Evolutionary conservation across 306 rosid species (phyloP).

Genomic region (Trifolium pratense): DNA sequence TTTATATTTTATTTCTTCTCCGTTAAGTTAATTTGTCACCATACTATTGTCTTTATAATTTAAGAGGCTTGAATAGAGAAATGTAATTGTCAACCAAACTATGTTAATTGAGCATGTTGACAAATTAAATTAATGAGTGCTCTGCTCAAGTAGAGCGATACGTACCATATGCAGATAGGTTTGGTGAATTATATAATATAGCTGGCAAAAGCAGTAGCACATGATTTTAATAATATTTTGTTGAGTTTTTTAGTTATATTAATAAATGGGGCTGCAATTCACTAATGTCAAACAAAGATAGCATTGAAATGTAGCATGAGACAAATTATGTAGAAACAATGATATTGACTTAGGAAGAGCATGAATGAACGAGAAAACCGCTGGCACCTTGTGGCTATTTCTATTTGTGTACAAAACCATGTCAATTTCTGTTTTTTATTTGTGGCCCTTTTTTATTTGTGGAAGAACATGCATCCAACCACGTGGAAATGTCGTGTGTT

Average conservation of each 20-base stretch:
- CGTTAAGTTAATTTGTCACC: slow-evolving; percentile 2
- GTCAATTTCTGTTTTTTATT: slow-evolving; percentile 27
- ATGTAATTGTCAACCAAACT: slow-evolving; percentile 35
- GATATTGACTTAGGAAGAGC: slow-evolving; percentile 40
- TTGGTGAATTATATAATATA: slow-evolving; percentile 34
- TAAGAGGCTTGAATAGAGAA: slow-evolving; percentile 35
- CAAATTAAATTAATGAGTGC: slow-evolving; percentile 26
- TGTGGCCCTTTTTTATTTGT: slow-evolving; percentile 25
- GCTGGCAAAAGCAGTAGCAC: slow-evolving; percentile 34
- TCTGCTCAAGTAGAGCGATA: slow-evolving; percentile 2
- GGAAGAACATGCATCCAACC: slow-evolving; percentile 44
- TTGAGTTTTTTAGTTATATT: neutral
- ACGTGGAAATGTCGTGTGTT: slow-evolving; percentile 49
- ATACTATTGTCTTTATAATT: slow-evolving; percentile 29
- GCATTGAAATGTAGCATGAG: slow-evolving; percentile 8
- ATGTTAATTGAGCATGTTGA: slow-evolving; percentile 36
- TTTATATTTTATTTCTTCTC: neutral
- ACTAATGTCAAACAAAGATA: slow-evolving; percentile 40
- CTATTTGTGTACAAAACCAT: slow-evolving; percentile 32
- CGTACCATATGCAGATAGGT: slow-evolving; percentile 22
- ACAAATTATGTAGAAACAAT: slow-evolving; percentile 41
- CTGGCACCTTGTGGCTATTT: slow-evolving; percentile 43
- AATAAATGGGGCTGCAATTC: slow-evolving; percentile 16
- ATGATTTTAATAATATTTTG: slow-evolving; percentile 33
- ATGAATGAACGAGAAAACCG: slow-evolving; percentile 33